Evolutionary conservation across 225 moss, liverwort and hornwort genomes (phyloP), one percentile per base, ranked within the genome.

Genomic region (Sphagnum tenellum): DNA sequence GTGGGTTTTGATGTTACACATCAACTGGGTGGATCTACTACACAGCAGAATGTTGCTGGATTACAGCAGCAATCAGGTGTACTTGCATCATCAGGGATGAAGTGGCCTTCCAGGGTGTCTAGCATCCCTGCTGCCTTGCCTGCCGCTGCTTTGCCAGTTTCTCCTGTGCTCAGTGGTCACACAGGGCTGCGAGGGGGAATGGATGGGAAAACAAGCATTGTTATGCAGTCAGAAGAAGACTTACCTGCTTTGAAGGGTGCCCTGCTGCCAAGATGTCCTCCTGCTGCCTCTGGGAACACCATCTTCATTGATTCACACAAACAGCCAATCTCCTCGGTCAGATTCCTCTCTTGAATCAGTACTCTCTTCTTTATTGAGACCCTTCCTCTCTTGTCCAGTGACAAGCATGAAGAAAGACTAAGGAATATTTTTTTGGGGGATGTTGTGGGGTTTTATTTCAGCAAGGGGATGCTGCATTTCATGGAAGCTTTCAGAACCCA

Each of bases 291-390:
- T 14, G 65, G 61, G 61, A 62, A 74, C 56, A 53, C 64, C 60
- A 66, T 68, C 3, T 29, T 29, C 29, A 80, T 54, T 45, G 50
- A 48, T 12, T 63, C 55, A 1, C 72, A 59, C 74, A 84, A 84
- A 71, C 74, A 79, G 4, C 80, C 80, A 60, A 75, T 76, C 53
- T 29, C 29, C 29, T 71, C 61, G 66, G 82, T 82, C 71, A 64
- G 12, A 59, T 10, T 29, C 44, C n/a, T 12, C 5, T 45, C 61
- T 60, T 4, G 10, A 45, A 4, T 46, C 45, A 45, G 3, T 61
- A 2, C 61, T 61, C 12, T n/a, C 8, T 2, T 47, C 46, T 61
- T 45, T 29, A 29, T 29, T 29, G 29, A 29, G 1, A 29, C 29
- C 29, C 29, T 29, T 29, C 29, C 29, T 29, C 29, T 29, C 29